Evolutionary conservation across 306 rosid species (phyloP), one percentile per base, ranked within the genome.

Genomic region (Astragalus membranaceus): DNA sequence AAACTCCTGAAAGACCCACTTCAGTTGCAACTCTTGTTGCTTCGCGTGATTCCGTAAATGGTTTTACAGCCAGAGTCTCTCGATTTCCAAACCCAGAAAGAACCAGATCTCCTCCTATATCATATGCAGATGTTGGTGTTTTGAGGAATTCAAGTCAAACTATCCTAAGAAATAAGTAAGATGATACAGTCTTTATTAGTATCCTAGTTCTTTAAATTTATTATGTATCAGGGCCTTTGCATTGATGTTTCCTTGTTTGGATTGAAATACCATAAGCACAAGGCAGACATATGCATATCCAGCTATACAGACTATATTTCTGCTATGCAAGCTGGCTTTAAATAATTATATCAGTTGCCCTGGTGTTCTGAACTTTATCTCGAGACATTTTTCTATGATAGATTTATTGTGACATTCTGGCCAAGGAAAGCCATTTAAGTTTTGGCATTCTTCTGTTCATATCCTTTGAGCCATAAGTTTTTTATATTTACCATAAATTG

Each of bases 41-140:
- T 64, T 79, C 85, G 6, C 85, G 10, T 32, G 84, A 78, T 80
- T 79, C 87, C 33, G 67, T 41, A 1, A 29, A 54, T 53, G 81
- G 85, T 44, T 44, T 80, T 68, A 74, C 86, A 42, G 84, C 78
- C 75, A 80, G 78, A 80, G 77, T 78, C 81, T 71, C 87, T 64
- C 57, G 85, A 70, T 67, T 64, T 71, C 92, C 80, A 2, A 71
- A 75, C 46, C 80, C 70, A 6, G 78, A 78, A 71, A 72, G 79
- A 71, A 69, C 39, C 72, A 74, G 77, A 46, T 73, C 83, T 11
- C 85, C 87, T 79, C 76, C 84, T 46, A 33, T 76, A 52, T 29
- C 79, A 33, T 73, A 82, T 61, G 75, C 76, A 6, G 88, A 81
- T 49, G 55, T 62, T 37, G 84, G 74, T 56, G 78, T 8, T 43